Evolutionary conservation across 768 basidiomycete genomes (phyloP).

Genomic region (Fistulinella prunicolor): DNA sequence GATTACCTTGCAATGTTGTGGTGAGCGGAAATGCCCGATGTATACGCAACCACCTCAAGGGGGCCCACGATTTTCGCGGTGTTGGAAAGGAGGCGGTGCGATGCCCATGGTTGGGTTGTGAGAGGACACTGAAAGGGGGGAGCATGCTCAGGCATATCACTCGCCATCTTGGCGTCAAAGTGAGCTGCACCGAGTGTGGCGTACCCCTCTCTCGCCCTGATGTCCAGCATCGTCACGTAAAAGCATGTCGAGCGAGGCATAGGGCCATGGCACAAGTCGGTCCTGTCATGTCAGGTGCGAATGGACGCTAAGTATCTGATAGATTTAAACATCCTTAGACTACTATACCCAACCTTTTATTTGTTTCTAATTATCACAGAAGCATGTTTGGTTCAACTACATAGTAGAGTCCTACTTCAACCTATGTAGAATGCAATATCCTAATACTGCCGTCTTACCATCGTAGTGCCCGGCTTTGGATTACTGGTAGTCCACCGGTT

Average conservation of each 20-base stretch:
- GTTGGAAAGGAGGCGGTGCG: background rate
- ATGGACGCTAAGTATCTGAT: no score
- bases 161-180: conserved; percentile 13
- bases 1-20: conserved; percentile 1
- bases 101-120: conserved; percentile 16
- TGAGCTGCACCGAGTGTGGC: conserved; percentile 10
- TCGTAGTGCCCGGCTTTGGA: no score
- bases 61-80: conserved; percentile 2
- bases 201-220: conserved; percentile 19
- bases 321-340: no score
- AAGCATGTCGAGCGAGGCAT: conserved; percentile 5
- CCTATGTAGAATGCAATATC: no score
- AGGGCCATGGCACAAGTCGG: no score
- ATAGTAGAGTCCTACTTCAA: no score
- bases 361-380: no score
- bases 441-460: no score
- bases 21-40: conserved; percentile 2
- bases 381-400: no score
- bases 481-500: no score
- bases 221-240: conserved; percentile 14
- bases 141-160: conserved; percentile 20
- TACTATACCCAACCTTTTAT: no score
- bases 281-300: no score
- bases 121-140: conserved; percentile 6
- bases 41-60: conserved; percentile 17